These are phyloP conservation scores for Scenedesmus sp. DNA, from an alignment of 163 green algal genomes.

Conservation along the genomic window DNA sequence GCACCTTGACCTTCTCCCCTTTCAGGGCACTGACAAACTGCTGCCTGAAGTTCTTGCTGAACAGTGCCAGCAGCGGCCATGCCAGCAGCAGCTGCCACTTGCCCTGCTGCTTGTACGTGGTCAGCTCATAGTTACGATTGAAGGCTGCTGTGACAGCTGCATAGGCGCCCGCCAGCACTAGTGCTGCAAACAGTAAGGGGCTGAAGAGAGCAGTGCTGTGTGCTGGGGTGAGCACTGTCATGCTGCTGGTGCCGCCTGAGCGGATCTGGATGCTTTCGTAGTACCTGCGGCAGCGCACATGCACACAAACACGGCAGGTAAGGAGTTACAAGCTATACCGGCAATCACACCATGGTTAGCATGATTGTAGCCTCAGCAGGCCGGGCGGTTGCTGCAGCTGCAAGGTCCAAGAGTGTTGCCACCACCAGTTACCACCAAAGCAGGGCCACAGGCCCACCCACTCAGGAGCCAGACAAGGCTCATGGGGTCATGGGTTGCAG, in stretches of 20 bases:
- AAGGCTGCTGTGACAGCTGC: conserved; percentile 56
- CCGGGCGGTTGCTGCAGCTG: neutral
- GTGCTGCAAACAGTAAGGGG: conserved; percentile 47
- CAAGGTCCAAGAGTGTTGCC: neutral
- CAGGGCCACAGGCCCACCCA: no score
- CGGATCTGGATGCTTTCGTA: conserved; percentile 49
- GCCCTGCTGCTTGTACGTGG: conserved; percentile 50
- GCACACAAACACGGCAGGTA: neutral
- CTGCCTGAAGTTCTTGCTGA: conserved; percentile 52
- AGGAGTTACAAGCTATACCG: neutral
- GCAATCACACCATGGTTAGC: no score
- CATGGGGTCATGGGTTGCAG: neutral
- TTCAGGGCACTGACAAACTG: conserved; percentile 59
- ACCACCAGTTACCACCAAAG: no score
- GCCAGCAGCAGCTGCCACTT: conserved; percentile 53
- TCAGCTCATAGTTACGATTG: conserved; percentile 56
- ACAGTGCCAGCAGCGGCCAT: conserved; percentile 60
- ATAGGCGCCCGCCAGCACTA: conserved; percentile 54
- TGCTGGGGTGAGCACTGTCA: conserved; percentile 20
- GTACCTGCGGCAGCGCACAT: conserved; percentile 28
- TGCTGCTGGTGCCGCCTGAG: neutral
- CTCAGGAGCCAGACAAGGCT: no score
- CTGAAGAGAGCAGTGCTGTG: conserved; percentile 12
- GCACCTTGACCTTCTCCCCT: conserved; percentile 42
- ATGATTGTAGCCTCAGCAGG: neutral